Conservation (phyloP, 1,139 yeast genomes). For the Protomyces lactucae-debilis region DNA sequence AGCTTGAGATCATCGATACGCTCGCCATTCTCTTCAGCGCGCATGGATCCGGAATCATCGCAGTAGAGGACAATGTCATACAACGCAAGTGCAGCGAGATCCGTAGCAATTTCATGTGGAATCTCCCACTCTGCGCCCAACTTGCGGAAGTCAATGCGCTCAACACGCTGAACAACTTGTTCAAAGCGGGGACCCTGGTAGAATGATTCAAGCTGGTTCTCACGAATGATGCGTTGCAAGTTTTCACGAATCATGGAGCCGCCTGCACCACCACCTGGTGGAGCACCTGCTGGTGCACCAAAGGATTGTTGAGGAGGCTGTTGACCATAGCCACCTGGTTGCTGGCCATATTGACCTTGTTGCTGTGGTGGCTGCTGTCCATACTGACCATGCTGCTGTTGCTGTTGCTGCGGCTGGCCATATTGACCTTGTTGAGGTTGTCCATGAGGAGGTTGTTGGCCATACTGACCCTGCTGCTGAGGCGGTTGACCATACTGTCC, state of each 20-base stretch:
- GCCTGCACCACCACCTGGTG: constrained; percentile 20
- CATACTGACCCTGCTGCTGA: constrained; percentile 32
- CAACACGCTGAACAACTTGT: constrained; percentile 35
- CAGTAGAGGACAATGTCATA: constrained; percentile 40
- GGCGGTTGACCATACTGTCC: constrained; percentile 3
- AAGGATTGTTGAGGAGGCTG: constrained; percentile 4
- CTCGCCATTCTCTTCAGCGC: constrained; percentile 40
- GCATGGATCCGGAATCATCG: constrained; percentile 42
- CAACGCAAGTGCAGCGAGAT: constrained; percentile 38
- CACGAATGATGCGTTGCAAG: constrained; percentile 37
- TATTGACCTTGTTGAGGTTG: constrained; percentile 4
- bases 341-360: constrained; percentile 30
- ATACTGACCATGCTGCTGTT: constrained; percentile 19
- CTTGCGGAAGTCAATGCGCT: constrained; percentile 34
- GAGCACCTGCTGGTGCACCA: constrained; percentile 8
- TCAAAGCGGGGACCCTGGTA: constrained; percentile 39
- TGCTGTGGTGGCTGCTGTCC: constrained; percentile 3
- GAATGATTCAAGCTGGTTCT: constrained; percentile 37
- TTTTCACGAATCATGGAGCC: constrained; percentile 31
- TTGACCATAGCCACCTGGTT: constrained; percentile 13
- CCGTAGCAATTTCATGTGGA: constrained; percentile 39
- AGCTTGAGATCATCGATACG: constrained; percentile 40
- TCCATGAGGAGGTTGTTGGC: constrained; percentile 1
- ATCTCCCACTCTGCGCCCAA: constrained; percentile 38
- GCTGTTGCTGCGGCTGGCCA: not conserved